These are phyloP conservation scores for Primulina huaijiensis DNA, from an alignment of 257 asterid genomes.

Conservation along the genomic window DNA sequence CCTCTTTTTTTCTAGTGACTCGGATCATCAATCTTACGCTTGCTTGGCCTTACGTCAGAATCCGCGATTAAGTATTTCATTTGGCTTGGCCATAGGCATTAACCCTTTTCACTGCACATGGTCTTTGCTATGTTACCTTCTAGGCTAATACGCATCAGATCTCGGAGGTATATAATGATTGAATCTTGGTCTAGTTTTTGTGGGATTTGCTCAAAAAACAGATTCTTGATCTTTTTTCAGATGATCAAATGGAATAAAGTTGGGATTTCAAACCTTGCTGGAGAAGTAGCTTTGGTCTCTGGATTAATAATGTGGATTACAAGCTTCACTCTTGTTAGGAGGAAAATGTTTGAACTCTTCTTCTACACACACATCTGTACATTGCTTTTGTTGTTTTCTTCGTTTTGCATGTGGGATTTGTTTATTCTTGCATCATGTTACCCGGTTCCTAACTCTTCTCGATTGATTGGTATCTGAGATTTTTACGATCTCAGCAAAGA, in stretches of 20 bases:
- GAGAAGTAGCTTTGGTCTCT: conserved; percentile 39
- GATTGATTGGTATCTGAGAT: conserved; percentile 38
- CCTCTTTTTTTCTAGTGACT: conserved; percentile 44
- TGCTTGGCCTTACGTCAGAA: conserved; percentile 41
- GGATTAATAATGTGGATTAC: conserved; percentile 39
- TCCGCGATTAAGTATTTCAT: conserved; percentile 39
- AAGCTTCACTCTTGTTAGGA: conserved; percentile 30
- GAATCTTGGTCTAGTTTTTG: neutral
- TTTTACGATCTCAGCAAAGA: conserved; percentile 39
- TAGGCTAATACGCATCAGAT: conserved; percentile 38
- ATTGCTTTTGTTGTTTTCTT: conserved; percentile 30
- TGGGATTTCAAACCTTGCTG: conserved; percentile 43
- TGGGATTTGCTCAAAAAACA: neutral
- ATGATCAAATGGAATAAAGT: conserved; percentile 37
- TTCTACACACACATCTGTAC: conserved; percentile 47
- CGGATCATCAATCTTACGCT: conserved; percentile 39
- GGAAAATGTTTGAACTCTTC: conserved; percentile 43
- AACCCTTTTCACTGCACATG: conserved; percentile 38
- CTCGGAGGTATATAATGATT: conserved; percentile 28
- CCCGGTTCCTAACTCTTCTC: conserved; percentile 46
- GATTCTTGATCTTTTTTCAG: conserved; percentile 21
- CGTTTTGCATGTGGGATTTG: conserved; percentile 38
- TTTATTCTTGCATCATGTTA: conserved; percentile 37
- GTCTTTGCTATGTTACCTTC: conserved; percentile 30
- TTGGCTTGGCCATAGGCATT: conserved; percentile 41